Base-by-base conservation (phyloP, 1,284 basidiomycete species). In the Ustilago hordei region DNA sequence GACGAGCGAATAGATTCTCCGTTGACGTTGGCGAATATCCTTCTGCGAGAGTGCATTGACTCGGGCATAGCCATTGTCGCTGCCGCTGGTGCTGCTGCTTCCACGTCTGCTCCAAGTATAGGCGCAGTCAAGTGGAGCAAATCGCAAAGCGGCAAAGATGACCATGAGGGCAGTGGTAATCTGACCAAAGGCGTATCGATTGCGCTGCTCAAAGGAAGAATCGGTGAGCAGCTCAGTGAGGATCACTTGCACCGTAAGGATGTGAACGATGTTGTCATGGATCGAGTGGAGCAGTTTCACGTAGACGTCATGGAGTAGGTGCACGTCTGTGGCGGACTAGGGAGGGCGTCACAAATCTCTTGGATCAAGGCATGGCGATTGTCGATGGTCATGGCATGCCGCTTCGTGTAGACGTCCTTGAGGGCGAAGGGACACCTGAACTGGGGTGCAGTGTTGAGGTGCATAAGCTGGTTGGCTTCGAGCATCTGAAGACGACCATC, bases 101-200 rank as follows among this genome's bases (percentile, higher is more conserved):
- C 60, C 48, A 7, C 59, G 19, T 23, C 55, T 28, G 17, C 54
- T 28, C 60, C 64, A 75, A 4, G 56, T 56, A n/a, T 61, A 66
- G 35, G 52, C 54, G 43, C 62, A 57, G 19, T 75, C 73, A 52
- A 71, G 58, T 5, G 73, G 73, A 35, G 63, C 64, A 8, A 60
- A 60, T 11, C 64, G 60, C 5, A 75, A 52, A 15, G 68, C 68
- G 9, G 55, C 15, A n/a, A 71, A 65, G 41, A 75, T 61, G 52
- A 68, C 73, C 73, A 75, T 71, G 48, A 75, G 68, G 2, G 64
- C 65, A 17, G 64, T 43, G 13, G 73, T 64, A 48, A 75, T 68
- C 28, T 57, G 39, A 13, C 73, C 73, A 19, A 71, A 61, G 1
- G 61, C 55, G 28, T 68, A 71, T 8, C 64, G 56, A 13, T 66